A percentile compares a stretch with the other conserved stretches of the same genome.
phyloP scores from a whole-genome alignment of 495 filamentous ascomycete species.

The Parathielavia appendiculata region DNA sequence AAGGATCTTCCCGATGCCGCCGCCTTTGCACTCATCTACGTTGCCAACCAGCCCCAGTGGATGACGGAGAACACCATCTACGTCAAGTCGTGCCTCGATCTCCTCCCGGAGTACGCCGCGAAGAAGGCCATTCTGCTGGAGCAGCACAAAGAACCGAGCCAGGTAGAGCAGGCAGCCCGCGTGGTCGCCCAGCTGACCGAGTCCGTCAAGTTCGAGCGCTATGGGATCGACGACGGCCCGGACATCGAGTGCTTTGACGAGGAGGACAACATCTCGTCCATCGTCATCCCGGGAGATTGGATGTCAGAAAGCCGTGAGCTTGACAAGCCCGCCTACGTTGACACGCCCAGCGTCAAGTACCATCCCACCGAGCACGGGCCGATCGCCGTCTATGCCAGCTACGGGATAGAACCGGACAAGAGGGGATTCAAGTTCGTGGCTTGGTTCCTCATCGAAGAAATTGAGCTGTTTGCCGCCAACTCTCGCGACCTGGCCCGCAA shows the following conservation, averaged over 20 bases:
- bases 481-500: slow-evolving; percentile 1
- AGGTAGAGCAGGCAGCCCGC: not conserved
- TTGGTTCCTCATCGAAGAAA: slow-evolving; percentile 11
- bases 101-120: slow-evolving; percentile 2
- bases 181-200: not conserved
- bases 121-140: not conserved
- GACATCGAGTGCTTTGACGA: slow-evolving; percentile 1
- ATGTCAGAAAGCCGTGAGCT: not conserved
- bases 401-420: not conserved
- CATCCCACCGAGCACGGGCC: not conserved
- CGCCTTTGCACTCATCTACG: not conserved
- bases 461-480: slow-evolving; percentile 10
- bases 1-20: not conserved
- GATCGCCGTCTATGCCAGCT: not conserved
- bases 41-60: not conserved
- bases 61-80: slow-evolving; percentile 2
- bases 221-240: slow-evolving; percentile 6
- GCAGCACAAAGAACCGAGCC: not conserved
- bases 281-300: slow-evolving; percentile 3
- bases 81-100: not conserved
- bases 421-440: slow-evolving; percentile 4
- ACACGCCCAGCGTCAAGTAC: slow-evolving; percentile 7
- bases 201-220: not conserved
- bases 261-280: not conserved
- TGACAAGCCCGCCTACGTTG: not conserved